Evolutionary conservation across 805 yeast genomes (phyloP).

Genomic region (Middelhovenomyces tepae): DNA sequence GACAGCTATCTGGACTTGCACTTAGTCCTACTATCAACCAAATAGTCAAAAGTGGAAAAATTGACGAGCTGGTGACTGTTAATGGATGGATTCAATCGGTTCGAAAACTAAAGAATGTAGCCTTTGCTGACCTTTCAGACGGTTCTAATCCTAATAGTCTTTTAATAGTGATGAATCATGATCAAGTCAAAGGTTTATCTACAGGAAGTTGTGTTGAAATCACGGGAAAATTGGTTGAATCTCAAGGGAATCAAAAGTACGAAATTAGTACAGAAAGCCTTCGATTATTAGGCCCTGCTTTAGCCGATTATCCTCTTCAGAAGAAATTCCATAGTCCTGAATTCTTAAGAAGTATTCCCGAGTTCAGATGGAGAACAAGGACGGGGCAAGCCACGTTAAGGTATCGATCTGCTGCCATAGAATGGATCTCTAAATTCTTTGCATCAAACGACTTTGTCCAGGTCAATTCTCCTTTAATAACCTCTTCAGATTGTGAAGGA

Average conservation of each 20-base stretch:
- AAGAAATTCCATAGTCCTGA: constrained; percentile 64
- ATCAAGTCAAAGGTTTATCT: constrained; percentile 15
- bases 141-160: constrained; percentile 55
- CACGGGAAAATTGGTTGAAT: constrained; percentile 36
- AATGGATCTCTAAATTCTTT: constrained; percentile 46
- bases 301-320: constrained; percentile 67
- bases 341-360: constrained; percentile 63
- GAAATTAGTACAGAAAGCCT: constrained; percentile 39
- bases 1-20: neutral
- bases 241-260: constrained; percentile 43
- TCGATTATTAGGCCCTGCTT: constrained; percentile 51
- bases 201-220: constrained; percentile 42
- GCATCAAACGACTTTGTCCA: constrained; percentile 47
- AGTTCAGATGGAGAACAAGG: constrained; percentile 64
- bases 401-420: constrained; percentile 61
- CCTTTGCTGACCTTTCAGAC: constrained; percentile 73
- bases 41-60: constrained; percentile 7
- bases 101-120: constrained; percentile 62
- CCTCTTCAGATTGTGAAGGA: constrained; percentile 93
- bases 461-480: constrained; percentile 78
- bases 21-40: constrained; percentile 2
- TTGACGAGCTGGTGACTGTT: constrained; percentile 33
- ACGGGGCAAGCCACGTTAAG: constrained; percentile 60
- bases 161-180: constrained; percentile 41
- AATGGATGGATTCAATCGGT: constrained; percentile 72